Evolutionary conservation across 805 yeast species (phyloP).

Genomic region (Saccharomyces kudriavzevii): DNA sequence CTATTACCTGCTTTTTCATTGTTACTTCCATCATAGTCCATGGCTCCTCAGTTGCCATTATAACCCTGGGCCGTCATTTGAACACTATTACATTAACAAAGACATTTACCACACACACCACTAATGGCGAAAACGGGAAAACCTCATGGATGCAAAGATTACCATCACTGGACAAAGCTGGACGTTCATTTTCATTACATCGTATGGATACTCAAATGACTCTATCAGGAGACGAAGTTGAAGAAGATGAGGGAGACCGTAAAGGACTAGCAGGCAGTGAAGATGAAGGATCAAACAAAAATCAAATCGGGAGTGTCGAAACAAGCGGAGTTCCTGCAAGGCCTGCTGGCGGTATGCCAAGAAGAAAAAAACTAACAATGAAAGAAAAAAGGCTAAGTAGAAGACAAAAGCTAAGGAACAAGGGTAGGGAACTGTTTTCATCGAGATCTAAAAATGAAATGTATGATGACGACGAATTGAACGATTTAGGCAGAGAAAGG

Average conservation of each 20-base stretch:
- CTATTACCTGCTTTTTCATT: constrained; percentile 70
- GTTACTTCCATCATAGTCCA: constrained; percentile 79
- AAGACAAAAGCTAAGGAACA: constrained; percentile 28
- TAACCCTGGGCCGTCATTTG: constrained; percentile 72
- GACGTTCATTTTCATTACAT: constrained; percentile 73
- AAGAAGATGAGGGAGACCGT: constrained; percentile 7
- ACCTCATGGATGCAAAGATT: constrained; percentile 78
- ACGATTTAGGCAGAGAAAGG: constrained; percentile 30
- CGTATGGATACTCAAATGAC: constrained; percentile 65
- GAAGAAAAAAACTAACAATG: constrained; percentile 31
- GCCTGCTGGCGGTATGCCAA: constrained; percentile 69
- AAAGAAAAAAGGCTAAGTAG: constrained; percentile 27
- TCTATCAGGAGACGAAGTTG: constrained; percentile 8
- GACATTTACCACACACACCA: constrained; percentile 70
- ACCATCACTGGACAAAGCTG: constrained; percentile 60
- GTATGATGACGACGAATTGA: constrained; percentile 23
- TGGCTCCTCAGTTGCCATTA: constrained; percentile 79
- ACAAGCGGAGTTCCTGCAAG: constrained; percentile 57
- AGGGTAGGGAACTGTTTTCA: constrained; percentile 26
- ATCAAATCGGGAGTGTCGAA: constrained; percentile 37
- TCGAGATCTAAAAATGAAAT: constrained; percentile 1
- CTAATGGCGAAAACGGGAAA: constrained; percentile 44
- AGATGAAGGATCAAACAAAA: constrained; percentile 6
- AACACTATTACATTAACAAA: constrained; percentile 89
- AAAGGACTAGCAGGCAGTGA: neutral